phyloP scores from a whole-genome alignment of 1,284 basidiomycete species.

The Pulchroboletus neoregius region DNA sequence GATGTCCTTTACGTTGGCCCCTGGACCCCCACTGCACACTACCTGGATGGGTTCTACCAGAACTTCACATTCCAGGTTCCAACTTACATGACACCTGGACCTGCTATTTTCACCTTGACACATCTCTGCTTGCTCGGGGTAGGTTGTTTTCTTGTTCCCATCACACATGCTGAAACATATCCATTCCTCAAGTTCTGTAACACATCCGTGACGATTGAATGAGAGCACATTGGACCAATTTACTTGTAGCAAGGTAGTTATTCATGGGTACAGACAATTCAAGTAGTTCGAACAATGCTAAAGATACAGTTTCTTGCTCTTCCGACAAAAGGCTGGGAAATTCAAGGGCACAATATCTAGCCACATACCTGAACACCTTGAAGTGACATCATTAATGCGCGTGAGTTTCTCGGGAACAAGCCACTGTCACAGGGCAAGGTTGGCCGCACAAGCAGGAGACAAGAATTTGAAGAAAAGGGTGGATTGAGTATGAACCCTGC shows the following conservation, averaged over 20 bases:
- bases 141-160: constrained; percentile 1
- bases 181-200: constrained; percentile 31
- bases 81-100: constrained; percentile 10
- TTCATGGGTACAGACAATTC: not conserved
- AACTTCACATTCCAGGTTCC: constrained; percentile 28
- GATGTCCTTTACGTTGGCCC: constrained; percentile 30
- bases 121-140: constrained; percentile 33
- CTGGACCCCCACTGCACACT: constrained; percentile 25
- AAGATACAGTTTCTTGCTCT: not conserved
- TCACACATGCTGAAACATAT: constrained; percentile 7
- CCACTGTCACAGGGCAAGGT: constrained; percentile 5
- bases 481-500: not conserved
- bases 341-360: too few species aligned
- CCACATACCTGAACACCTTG: too few species aligned
- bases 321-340: not conserved
- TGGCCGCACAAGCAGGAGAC: not conserved
- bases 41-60: constrained; percentile 28
- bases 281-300: not conserved
- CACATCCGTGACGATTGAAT: constrained; percentile 13
- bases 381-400: not conserved
- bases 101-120: constrained; percentile 31
- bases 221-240: not conserved
- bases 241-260: not conserved
- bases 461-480: not conserved
- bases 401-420: not conserved